Evolutionary conservation across 1,284 basidiomycete species (phyloP), one percentile per base, ranked within the genome.

Genomic region (Trichosporon inkin): DNA sequence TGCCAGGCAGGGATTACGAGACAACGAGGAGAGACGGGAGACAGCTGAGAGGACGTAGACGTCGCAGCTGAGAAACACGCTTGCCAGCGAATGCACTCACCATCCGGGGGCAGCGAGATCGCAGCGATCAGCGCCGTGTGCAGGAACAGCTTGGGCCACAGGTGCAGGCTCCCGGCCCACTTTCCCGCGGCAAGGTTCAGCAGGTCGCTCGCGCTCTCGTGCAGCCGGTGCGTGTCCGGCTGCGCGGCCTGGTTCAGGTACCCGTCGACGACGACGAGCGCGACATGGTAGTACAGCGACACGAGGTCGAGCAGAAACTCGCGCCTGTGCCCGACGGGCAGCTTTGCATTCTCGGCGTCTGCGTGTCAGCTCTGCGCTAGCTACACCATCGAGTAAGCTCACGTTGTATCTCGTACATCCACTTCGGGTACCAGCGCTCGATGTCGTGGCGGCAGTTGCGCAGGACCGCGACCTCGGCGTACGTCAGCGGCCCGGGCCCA

Each of bases 141-240:
- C 11, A 61, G 49, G 35, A 66, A 63, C 28, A 66, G 55, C 39
- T 58, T 66, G 8, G 64, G 64, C 64, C 64, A 66, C 14, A 63
- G 41, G 41, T 59, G 62, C 16, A 66, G 62, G 4, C 41, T 51
- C 2, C 55, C 37, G 32, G 58, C 56, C 64, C 64, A 66, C 28
- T 44, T 53, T 11, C 55, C 62, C 6, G 40, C 44, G 8, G 52
- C 62, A 11, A 66, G 57, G n/a, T 47, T 51, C 17, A 63, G 61
- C 32, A 66, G 56, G 28, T 63, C 62, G 32, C 59, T 54, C 11
- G 59, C 59, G 6, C 40, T 49, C 32, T 40, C 34, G 35, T 58
- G 44, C 53, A 40, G 63, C 34, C 38, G 58, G 22, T 37, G 17
- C 14, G 16, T 16, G 10, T 63, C 47, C 1, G 56, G 55, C 24